phyloP scores from a whole-genome alignment of 1,139 yeast genomes.

The Suhomyces choctaworum region DNA sequence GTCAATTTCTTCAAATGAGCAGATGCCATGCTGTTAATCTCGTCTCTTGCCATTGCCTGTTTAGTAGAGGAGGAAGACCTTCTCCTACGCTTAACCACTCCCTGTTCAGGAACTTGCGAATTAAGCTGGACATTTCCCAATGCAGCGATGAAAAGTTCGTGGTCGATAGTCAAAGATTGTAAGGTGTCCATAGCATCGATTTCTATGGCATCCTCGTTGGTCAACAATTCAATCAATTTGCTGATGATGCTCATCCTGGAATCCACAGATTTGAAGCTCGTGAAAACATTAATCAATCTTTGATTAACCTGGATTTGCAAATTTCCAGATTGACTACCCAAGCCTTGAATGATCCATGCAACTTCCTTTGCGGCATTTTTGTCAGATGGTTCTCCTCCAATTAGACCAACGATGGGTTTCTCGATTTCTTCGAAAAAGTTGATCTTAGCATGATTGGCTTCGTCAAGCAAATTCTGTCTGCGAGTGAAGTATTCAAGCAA shows the following conservation, averaged over 20 bases:
- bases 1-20: conserved; percentile 77
- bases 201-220: conserved; percentile 38
- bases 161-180: conserved; percentile 47
- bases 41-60: conserved; percentile 71
- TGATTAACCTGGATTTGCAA: conserved; percentile 56
- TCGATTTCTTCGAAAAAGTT: conserved; percentile 55
- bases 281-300: conserved; percentile 57
- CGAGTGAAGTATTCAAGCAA: conserved; percentile 28
- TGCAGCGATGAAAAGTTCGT: conserved; percentile 47
- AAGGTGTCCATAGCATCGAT: conserved; percentile 59
- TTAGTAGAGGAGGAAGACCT: conserved; percentile 74
- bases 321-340: conserved; percentile 42
- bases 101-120: conserved; percentile 45
- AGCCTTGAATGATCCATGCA: conserved; percentile 57
- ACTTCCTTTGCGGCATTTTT: conserved; percentile 52
- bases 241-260: conserved; percentile 57
- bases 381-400: conserved; percentile 49
- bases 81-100: conserved; percentile 72
- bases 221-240: conserved; percentile 57
- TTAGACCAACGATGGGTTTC: conserved; percentile 51
- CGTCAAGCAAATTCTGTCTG: conserved; percentile 45
- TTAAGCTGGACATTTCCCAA: conserved; percentile 52
- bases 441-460: conserved; percentile 49
- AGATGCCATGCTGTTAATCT: conserved; percentile 72
- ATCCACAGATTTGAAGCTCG: conserved; percentile 52